Evolutionary conservation across 306 rosid genomes (phyloP).

Genomic region (Casuarina equisetifolia): DNA sequence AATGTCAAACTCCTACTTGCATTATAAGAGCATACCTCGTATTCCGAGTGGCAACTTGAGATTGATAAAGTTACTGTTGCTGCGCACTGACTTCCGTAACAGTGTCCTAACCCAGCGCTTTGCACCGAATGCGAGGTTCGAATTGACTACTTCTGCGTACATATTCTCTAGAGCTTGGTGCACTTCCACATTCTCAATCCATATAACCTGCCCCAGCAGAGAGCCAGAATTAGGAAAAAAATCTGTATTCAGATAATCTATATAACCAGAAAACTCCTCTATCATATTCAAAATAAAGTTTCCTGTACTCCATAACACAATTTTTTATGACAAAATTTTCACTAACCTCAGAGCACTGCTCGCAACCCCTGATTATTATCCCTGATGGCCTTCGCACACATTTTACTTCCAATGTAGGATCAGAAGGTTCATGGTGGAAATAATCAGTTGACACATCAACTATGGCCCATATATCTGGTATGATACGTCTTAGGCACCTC

Average conservation of each 20-base stretch:
- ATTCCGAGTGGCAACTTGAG: not conserved
- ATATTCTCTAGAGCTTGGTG: slow-evolving; percentile 1
- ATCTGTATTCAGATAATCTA: not conserved
- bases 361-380: slow-evolving; percentile 21
- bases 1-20: not conserved
- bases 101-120: slow-evolving; percentile 7
- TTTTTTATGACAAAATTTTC: not conserved
- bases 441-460: slow-evolving; percentile 33
- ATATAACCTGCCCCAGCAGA: slow-evolving; percentile 24
- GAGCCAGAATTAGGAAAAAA: not conserved
- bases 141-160: slow-evolving; percentile 7
- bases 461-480: slow-evolving; percentile 14
- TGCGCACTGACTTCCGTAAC: slow-evolving; percentile 12
- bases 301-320: not conserved
- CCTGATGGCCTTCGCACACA: slow-evolving; percentile 37
- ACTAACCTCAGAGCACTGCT: slow-evolving; percentile 26
- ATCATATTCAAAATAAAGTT: not conserved
- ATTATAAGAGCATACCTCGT: slow-evolving; percentile 9
- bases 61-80: not conserved
- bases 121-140: slow-evolving; percentile 24
- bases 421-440: slow-evolving; percentile 6
- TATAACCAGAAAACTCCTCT: not conserved
- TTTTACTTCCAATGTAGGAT: not conserved
- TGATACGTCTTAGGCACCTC: slow-evolving; percentile 12
- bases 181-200: slow-evolving; percentile 38